Percentiles rank a stretch among this genome's conserved stretches.
Evolutionary conservation across 352 stramenopile genomes (phyloP).

Genomic region (Globisporangium parvum): DNA sequence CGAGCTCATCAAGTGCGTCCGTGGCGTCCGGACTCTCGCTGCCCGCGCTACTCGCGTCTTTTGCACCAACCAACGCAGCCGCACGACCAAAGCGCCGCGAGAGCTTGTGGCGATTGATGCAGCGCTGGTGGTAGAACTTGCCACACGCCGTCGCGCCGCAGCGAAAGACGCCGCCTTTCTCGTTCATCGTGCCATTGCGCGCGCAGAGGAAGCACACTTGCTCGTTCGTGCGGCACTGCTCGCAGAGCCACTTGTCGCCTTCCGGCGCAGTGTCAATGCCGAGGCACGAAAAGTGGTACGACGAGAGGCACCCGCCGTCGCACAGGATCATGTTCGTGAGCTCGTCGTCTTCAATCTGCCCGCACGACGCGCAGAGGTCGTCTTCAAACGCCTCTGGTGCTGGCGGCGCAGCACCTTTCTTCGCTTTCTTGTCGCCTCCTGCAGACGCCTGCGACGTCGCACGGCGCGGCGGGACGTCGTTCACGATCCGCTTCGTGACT

Average conservation of each 20-base stretch:
- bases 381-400: slow-evolving; percentile 54
- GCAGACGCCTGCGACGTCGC: slow-evolving; percentile 3
- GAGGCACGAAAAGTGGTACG: slow-evolving; percentile 91
- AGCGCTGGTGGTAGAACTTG: slow-evolving; percentile 85
- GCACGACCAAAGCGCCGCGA: slow-evolving; percentile 38
- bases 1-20: slow-evolving; percentile 49
- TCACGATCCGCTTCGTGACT: slow-evolving; percentile 57
- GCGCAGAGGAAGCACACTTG: slow-evolving; percentile 88
- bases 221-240: slow-evolving; percentile 85
- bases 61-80: neutral
- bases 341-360: slow-evolving; percentile 80
- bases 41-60: slow-evolving; percentile 10
- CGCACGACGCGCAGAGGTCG: slow-evolving; percentile 67
- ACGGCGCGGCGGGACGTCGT: slow-evolving; percentile 20
- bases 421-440: slow-evolving; percentile 27
- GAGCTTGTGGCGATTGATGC: slow-evolving; percentile 55
- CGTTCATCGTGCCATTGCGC: slow-evolving; percentile 83
- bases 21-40: slow-evolving; percentile 12
- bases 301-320: slow-evolving; percentile 88
- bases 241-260: slow-evolving; percentile 85
- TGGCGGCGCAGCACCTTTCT: slow-evolving; percentile 12
- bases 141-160: slow-evolving; percentile 62
- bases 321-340: slow-evolving; percentile 87
- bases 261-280: slow-evolving; percentile 66
- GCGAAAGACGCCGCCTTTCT: slow-evolving; percentile 78